Evolutionary conservation across 768 basidiomycete genomes (phyloP), one percentile per base, ranked within the genome.

Genomic region (Infundibulicybe gibba): DNA sequence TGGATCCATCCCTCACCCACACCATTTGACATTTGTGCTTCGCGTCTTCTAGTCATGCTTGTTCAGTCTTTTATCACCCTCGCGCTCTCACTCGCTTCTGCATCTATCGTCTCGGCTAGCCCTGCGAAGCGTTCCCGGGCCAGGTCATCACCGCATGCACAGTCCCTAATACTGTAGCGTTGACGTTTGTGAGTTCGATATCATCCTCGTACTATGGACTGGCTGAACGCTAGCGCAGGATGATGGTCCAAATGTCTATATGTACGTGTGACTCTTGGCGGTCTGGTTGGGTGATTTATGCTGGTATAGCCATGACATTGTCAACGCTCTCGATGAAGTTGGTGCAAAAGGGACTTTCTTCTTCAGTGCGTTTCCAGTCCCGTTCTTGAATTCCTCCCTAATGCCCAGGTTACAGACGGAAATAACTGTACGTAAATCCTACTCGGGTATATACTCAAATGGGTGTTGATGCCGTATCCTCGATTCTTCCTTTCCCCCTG

Each of bases 271-370:
- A 25, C 17, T 19, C 35, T 38, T 19, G 10, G n/a, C 35, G 10
- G 14, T 38, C 17, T 10, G 35, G 14, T 10, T 10, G n/a, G 17
- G 35, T 38, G 4, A 10, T 38, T 38, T 38, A 38, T 3, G 35
- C 35, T 38, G 6, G 31, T 48, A 42, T 25, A 61, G 58, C 5
- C 43, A 54, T 19, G 48, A 60, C 25, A 47, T 61, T 41, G 58
- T 54, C 46, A 63, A 66, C 32, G 52, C 63, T 11, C 53, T 74
- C 17, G 42, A 49, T 4, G 62, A 59, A 25, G 61, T 62, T 16
- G 60, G 60, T 17, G 71, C 64, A 3, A 67, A 59, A 38, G 74
- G 66, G 1, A 75, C 75, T 1, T 76, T 75, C 51, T 73, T 75
- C 61, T 65, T 53, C 47, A 53, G 52, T 53, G 34, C 14, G 52